phyloP scores from a whole-genome alignment of 768 basidiomycete genomes.

The Phylloporus arenicola region DNA sequence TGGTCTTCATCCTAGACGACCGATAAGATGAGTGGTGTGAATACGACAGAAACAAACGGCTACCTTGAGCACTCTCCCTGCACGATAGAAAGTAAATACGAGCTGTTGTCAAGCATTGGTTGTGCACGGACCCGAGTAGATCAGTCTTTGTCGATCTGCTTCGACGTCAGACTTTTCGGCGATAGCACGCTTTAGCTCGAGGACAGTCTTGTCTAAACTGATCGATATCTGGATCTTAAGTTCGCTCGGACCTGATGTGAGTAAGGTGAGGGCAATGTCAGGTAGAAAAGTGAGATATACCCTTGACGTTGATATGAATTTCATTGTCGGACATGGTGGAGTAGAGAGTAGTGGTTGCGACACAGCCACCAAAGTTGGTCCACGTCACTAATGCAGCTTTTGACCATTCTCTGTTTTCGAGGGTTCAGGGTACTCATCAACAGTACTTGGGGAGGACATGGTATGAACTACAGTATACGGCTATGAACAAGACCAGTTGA shows the following conservation, averaged over 20 bases:
- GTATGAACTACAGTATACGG: too few species aligned
- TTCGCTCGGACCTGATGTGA: slow-evolving; percentile 73
- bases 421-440: too few species aligned
- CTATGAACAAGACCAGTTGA: too few species aligned
- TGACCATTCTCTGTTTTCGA: too few species aligned
- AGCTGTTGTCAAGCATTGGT: neutral
- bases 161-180: slow-evolving; percentile 80
- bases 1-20: slow-evolving; percentile 68
- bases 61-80: slow-evolving; percentile 74
- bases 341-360: neutral
- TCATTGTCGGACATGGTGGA: slow-evolving; percentile 53
- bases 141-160: slow-evolving; percentile 83
- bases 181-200: slow-evolving; percentile 87
- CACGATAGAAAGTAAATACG: neutral
- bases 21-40: slow-evolving; percentile 5
- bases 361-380: slow-evolving; percentile 12
- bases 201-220: slow-evolving; percentile 74
- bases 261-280: neutral
- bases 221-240: slow-evolving; percentile 89
- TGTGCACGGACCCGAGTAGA: slow-evolving; percentile 72
- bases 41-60: neutral
- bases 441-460: too few species aligned
- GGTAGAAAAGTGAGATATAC: slow-evolving; percentile 28
- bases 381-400: too few species aligned
- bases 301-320: slow-evolving; percentile 68